Conservation (phyloP, 306 rosid genomes). For the Crotalaria pallida region DNA sequence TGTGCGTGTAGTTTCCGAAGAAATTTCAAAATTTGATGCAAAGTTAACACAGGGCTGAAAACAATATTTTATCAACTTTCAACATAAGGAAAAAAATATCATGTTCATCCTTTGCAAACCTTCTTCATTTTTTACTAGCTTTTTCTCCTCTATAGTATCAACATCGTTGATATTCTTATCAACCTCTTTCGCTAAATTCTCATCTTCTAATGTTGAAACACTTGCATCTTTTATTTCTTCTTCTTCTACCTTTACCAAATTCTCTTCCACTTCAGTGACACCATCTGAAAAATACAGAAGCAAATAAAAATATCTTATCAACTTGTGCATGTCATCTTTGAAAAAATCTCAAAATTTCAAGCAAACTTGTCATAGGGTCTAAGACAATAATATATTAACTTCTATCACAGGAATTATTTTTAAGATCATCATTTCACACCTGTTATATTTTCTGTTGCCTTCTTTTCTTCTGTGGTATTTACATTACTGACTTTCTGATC, state of each 20-base stretch:
- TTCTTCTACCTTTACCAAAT: slow-evolving; percentile 18
- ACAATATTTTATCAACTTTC: background rate
- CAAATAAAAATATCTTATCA: background rate
- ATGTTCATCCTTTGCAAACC: slow-evolving; percentile 18
- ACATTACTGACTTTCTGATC: too few relatives aligned
- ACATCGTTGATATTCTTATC: slow-evolving; percentile 15
- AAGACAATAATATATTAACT: background rate
- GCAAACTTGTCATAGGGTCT: too few relatives aligned
- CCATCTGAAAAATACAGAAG: slow-evolving; percentile 15
- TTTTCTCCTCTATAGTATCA: background rate
- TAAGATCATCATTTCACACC: slow-evolving; percentile 25
- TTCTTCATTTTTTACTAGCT: slow-evolving; percentile 14
- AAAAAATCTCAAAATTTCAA: too few relatives aligned
- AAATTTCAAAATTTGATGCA: background rate
- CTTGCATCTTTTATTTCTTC: background rate
- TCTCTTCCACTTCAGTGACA: slow-evolving; percentile 23
- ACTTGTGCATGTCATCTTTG: background rate
- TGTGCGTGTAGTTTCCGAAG: background rate
- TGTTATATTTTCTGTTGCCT: too few relatives aligned
- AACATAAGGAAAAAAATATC: background rate
- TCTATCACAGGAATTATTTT: background rate
- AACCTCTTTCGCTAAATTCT: slow-evolving; percentile 15
- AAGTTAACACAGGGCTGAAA: background rate
- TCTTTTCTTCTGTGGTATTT: too few relatives aligned
- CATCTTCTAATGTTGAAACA: slow-evolving; percentile 19